Evolutionary conservation across 2,329 filamentous ascomycete genomes (phyloP), one percentile per base, ranked within the genome.

Genomic region (Alternaria viburni): DNA sequence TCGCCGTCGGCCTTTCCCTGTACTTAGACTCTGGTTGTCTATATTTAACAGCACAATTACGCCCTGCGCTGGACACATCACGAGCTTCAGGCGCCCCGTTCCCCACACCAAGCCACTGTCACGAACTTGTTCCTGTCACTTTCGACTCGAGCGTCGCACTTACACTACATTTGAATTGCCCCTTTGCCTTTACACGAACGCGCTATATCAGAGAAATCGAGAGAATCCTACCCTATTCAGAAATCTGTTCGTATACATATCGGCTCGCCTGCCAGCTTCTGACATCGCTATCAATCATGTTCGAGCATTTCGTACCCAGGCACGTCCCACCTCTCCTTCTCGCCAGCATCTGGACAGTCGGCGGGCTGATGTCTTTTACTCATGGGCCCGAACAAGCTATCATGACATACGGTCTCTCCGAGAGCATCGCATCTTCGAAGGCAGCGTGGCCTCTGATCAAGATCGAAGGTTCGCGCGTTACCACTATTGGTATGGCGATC

Each of bases 271-370:
- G n/a, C 36, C 36, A 41, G 36, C 15, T 17, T 17, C 15, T 11
- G n/a, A 41, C 1, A 10, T 17, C 36, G 8, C 36, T 17, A 41
- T 17, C 36, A 41, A 41, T 3, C 36, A 41, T 41, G 15, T 2
- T 41, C n/a, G 36, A 41, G n/a, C 36, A 41, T 17, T 41, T 69
- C 59, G 54, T 49, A 30, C 60, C 46, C 13, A 41, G 67, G 10
- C 65, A 71, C 54, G 59, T 67, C 28, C 68, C 66, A 9, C 67
- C 68, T 43, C 66, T 70, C 30, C 59, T 69, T n/a, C 62, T 72
- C 58, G 68, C 67, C 36, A 69, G 57, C 17, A 63, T 64, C 61
- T 65, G 57, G 43, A 66, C 61, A 10, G 36, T 68, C 26, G 69
- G 66, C 43, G 68, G 69, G 19, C 52, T 62, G 4, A 66, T 65